Evolutionary conservation across 257 asterid species (phyloP).

Genomic region (Misopates orontium): DNA sequence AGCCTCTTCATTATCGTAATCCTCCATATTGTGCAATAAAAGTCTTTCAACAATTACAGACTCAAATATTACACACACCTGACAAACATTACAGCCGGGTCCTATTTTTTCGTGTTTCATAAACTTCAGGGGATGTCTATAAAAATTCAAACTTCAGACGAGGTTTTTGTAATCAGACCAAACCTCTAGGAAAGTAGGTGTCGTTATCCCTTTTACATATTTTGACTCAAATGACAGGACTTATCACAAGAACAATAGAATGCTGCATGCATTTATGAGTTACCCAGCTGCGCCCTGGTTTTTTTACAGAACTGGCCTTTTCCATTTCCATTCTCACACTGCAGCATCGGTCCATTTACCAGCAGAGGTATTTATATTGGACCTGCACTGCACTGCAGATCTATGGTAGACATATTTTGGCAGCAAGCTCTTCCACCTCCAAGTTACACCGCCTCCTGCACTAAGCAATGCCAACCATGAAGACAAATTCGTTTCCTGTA

Average conservation of each 20-base stretch:
- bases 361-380: constrained; percentile 65
- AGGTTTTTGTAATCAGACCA: too few relatives aligned
- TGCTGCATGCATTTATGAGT: constrained; percentile 37
- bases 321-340: constrained; percentile 60
- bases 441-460: constrained; percentile 50
- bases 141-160: too few relatives aligned
- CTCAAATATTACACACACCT: too few relatives aligned
- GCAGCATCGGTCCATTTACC: constrained; percentile 76
- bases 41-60: background rate
- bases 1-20: too few relatives aligned
- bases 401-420: constrained; percentile 43
- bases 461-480: constrained; percentile 73
- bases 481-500: constrained; percentile 49
- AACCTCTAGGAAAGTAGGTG: too few relatives aligned
- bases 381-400: constrained; percentile 68
- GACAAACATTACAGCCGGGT: too few relatives aligned
- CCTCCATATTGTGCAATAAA: too few relatives aligned
- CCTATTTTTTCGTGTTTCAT: too few relatives aligned
- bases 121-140: too few relatives aligned
- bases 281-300: constrained; percentile 77
- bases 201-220: constrained; percentile 30
- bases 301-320: constrained; percentile 41
- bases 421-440: constrained; percentile 66
- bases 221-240: constrained; percentile 34
- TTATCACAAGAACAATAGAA: constrained; percentile 36